These are phyloP conservation scores for Hebeloma cylindrosporum DNA, from an alignment of 768 basidiomycete species.

Conservation along the genomic window DNA sequence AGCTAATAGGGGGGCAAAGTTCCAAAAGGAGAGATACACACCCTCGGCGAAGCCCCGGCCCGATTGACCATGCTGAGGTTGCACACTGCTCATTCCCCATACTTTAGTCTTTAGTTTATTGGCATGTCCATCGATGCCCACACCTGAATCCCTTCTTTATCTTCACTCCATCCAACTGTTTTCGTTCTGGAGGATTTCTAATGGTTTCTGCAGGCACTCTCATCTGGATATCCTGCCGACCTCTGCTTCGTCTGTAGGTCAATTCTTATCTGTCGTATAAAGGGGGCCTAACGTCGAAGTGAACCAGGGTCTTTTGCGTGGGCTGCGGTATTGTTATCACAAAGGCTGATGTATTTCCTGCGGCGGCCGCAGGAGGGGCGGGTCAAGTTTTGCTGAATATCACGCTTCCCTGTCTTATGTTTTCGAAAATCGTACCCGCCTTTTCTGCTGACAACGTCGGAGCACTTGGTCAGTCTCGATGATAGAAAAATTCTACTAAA, in stretches of 20 bases:
- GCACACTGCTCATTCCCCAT: too few species aligned
- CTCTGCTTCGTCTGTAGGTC: constrained; percentile 58
- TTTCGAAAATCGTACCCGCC: constrained; percentile 70
- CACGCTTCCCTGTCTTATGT: constrained; percentile 61
- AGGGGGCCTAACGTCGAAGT: constrained; percentile 1
- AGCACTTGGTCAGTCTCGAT: constrained; percentile 45
- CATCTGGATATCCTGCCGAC: constrained; percentile 64
- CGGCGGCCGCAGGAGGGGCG: constrained; percentile 55
- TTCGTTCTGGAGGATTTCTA: background rate
- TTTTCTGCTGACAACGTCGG: constrained; percentile 57
- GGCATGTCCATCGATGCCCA: constrained; percentile 4
- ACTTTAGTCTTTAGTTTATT: too few species aligned
- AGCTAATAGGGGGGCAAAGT: too few species aligned
- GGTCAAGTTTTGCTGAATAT: constrained; percentile 67
- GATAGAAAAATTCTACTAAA: background rate
- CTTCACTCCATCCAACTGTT: background rate
- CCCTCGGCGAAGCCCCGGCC: too few species aligned
- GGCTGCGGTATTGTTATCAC: constrained; percentile 57
- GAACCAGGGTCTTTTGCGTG: constrained; percentile 51
- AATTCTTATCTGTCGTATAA: background rate
- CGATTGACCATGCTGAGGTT: too few species aligned
- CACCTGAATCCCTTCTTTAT: constrained; percentile 1
- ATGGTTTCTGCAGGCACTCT: constrained; percentile 41
- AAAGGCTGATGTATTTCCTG: constrained; percentile 59
- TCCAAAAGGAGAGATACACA: too few species aligned